A percentile compares a stretch with the other conserved stretches of the same genome.
Conservation (phyloP, 2,329 filamentous ascomycete genomes). For the Xylaria sp. region DNA sequence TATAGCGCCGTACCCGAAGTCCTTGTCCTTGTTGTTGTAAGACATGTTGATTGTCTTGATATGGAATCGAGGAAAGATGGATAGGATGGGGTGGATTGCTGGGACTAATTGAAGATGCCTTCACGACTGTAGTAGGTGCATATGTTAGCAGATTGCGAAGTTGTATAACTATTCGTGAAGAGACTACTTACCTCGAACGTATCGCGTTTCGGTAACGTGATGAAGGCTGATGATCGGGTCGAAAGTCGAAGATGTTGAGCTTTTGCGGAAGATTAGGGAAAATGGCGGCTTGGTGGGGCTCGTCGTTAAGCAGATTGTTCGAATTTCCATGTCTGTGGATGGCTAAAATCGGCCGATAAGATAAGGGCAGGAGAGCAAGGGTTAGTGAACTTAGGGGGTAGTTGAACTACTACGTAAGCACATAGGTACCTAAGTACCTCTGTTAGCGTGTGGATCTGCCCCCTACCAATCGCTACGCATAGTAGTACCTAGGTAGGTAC, state of each 20-base stretch:
- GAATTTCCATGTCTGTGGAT: slow-evolving; percentile 35
- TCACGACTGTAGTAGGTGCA: slow-evolving; percentile 81
- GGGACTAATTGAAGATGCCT: slow-evolving; percentile 56
- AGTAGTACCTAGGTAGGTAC: no score
- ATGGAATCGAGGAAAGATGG: slow-evolving; percentile 40
- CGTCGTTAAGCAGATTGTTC: slow-evolving; percentile 13
- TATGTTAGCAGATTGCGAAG: slow-evolving; percentile 8
- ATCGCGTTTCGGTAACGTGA: slow-evolving; percentile 80
- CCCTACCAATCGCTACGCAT: no score
- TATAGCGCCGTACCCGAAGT: slow-evolving; percentile 64
- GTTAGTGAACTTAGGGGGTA: background rate
- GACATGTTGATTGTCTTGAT: slow-evolving; percentile 74
- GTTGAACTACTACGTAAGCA: no score
- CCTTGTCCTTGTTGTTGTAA: slow-evolving; percentile 98
- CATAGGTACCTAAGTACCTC: background rate
- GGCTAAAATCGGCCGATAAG: slow-evolving; percentile 38
- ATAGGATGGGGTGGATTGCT: slow-evolving; percentile 15
- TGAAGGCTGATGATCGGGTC: slow-evolving; percentile 39
- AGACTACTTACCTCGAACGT: slow-evolving; percentile 41
- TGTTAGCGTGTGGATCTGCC: background rate
- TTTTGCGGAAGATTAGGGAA: slow-evolving; percentile 31
- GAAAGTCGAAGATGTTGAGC: slow-evolving; percentile 22
- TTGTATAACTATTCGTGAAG: background rate
- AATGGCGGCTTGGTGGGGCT: slow-evolving; percentile 35
- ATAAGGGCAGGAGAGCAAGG: slow-evolving; percentile 36